Evolutionary conservation across 1,139 yeast genomes (phyloP), one percentile per base, ranked within the genome.

Genomic region (Pichia sp.): DNA sequence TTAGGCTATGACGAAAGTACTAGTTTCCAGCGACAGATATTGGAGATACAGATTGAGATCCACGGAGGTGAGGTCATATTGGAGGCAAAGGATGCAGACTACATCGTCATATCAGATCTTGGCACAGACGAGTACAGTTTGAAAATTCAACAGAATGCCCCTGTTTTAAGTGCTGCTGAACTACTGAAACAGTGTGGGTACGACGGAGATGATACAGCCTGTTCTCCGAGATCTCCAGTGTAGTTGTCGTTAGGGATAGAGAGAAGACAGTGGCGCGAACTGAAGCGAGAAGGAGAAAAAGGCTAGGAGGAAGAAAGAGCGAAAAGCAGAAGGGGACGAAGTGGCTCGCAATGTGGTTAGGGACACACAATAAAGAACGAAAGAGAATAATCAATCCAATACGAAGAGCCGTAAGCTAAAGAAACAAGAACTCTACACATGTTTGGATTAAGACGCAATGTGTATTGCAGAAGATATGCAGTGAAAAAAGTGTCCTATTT

Each of bases 21-120:
- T 57, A 3, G 30, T 58, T 15, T 57, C 36, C 54, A 26, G 26
- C 19, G 13, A n/a, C 44, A 29, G 11, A 13, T 47, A 23, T 15
- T 42, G 10, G 52, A 49, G 30, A 66, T 62, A 4, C 64, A 72
- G 47, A 70, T 77, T 23, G 61, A 56, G 15, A 62, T 74, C 15
- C 74, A 66, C 56, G 74, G 74, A 2, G 82, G 80, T 0, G 45
- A 41, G 2, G 49, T 72, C 1, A 55, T 64, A 2, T 52, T 54
- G 4, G 54, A 60, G 6, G 49, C 61, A 23, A 23, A 40, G 0
- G 61, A 61, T 1, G 66, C 73, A 51, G 67, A 74, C 3, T 71
- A 66, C 54, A 65, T 75, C 38, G 59, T 65, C 10, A 59, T 57
- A 2, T 49, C 54, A 13, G 36, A 45, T 41, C n/a, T 8, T 34